Evolutionary conservation across 2,329 filamentous ascomycete species (phyloP).

Genomic region (Pleomassaria siparia): DNA sequence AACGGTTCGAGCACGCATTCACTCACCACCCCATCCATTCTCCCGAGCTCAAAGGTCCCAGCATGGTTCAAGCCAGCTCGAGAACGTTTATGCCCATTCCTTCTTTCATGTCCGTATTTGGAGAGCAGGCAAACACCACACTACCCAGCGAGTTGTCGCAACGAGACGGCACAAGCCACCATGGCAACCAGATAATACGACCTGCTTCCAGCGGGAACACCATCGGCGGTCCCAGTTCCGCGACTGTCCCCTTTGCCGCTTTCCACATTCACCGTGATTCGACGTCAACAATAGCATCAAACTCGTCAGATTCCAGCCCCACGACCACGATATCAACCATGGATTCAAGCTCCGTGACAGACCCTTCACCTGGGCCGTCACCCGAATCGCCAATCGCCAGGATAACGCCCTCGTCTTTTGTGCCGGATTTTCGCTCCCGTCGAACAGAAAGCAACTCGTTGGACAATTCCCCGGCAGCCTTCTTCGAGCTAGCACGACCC

Average conservation of each 20-base stretch:
- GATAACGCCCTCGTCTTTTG: conserved; percentile 65
- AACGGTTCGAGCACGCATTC: conserved; percentile 25
- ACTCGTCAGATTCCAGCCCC: conserved; percentile 90
- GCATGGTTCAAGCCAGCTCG: conserved; percentile 43
- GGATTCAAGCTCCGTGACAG: conserved; percentile 85
- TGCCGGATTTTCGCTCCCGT: conserved; percentile 54
- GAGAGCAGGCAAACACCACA: conserved; percentile 56
- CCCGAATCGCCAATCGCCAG: conserved; percentile 84
- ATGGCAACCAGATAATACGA: conserved; percentile 36
- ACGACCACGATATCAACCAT: conserved; percentile 92
- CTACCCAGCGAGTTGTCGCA: conserved; percentile 51
- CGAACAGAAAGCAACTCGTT: conserved; percentile 41
- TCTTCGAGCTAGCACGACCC: conserved; percentile 53
- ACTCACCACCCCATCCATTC: conserved; percentile 15
- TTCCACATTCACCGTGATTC: conserved; percentile 67
- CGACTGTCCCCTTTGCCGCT: conserved; percentile 37
- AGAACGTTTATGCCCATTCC: conserved; percentile 58
- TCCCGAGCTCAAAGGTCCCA: conserved; percentile 24
- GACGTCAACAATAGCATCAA: conserved; percentile 75
- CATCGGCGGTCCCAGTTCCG: conserved; percentile 21
- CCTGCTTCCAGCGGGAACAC: conserved; percentile 40
- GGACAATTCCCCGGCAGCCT: conserved; percentile 53
- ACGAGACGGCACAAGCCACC: conserved; percentile 18
- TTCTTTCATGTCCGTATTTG: conserved; percentile 75
- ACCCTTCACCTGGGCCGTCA: conserved; percentile 85